Evolutionary conservation across 2,329 filamentous ascomycete genomes (phyloP), one percentile per base, ranked within the genome.

Genomic region (Chaetomium sp.): DNA sequence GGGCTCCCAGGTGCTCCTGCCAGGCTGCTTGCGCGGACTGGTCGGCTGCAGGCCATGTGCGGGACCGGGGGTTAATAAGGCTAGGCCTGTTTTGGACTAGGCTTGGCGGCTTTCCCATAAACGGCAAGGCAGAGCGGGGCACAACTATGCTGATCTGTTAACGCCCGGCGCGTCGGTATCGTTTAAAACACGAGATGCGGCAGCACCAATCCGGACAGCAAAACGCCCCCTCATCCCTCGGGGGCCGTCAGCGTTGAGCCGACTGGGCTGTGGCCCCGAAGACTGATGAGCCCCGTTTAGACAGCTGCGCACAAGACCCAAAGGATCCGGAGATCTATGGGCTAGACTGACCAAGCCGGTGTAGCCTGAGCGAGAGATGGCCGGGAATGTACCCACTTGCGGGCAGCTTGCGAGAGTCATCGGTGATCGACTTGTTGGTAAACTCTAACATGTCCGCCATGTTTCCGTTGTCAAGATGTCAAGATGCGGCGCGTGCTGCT

Each of bases 131-230:
- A 52, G 10, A 35, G 52, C 49, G 48, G 51, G 52, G 51, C 35
- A 33, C 40, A 46, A 42, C 27, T 37, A 36, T 37, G 6, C 43
- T 6, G 10, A 38, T 53, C 12, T 32, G 40, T 38, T n/a, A 12
- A 58, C 52, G 44, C 44, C 52, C 7, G 35, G 49, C 52, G 56
- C 40, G 53, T 32, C 10, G 45, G 40, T 57, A 54, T 47, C 51
- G 14, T 35, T 11, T n/a, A 36, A 47, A 43, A 54, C 54, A 52
- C 51, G 51, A 54, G 51, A 51, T 59, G 57, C 57, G 44, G 42
- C 34, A 52, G 43, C 37, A 54, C 57, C 36, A 44, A 59, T 59
- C 37, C n/a, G 57, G 57, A 54, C 35, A 42, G 38, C 38, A 52
- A 50, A 56, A 47, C 51, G 56, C 49, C 36, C 34, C 37, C 43